Conservation (phyloP, 169 alveolate species). For the Amoebophrya sp. region DNA sequence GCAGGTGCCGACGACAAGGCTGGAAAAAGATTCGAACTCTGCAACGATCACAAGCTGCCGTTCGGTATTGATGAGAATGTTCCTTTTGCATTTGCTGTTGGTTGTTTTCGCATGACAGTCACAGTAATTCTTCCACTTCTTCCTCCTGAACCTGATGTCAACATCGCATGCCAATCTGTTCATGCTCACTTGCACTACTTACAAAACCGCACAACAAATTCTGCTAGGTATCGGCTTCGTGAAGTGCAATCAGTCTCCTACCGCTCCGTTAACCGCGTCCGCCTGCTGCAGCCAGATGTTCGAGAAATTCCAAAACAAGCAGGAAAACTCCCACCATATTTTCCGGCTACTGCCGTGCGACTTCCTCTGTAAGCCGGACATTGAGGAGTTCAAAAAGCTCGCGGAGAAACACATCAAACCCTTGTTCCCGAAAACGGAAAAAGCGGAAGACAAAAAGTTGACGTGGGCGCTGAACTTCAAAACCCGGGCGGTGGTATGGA, state of each 20-base stretch:
- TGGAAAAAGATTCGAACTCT: neutral
- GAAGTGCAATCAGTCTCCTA: too few relatives aligned
- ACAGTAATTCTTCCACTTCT: too few relatives aligned
- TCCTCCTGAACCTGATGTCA: too few relatives aligned
- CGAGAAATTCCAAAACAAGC: neutral
- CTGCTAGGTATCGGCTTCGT: too few relatives aligned
- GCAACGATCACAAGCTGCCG: neutral
- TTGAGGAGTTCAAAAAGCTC: neutral
- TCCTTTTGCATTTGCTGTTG: too few relatives aligned
- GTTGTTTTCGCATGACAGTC: too few relatives aligned
- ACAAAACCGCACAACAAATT: too few relatives aligned
- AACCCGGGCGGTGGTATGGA: neutral
- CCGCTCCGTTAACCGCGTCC: too few relatives aligned
- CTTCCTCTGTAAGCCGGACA: neutral
- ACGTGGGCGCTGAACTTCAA: neutral
- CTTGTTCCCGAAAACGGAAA: neutral
- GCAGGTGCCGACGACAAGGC: neutral
- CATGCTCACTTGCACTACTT: too few relatives aligned
- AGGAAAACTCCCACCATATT: neutral
- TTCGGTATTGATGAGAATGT: too few relatives aligned
- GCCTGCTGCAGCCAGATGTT: neutral
- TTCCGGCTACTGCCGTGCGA: neutral
- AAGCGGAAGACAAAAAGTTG: too few relatives aligned
- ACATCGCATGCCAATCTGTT: too few relatives aligned
- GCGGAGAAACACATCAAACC: neutral